Percentiles rank a stretch among this genome's conserved stretches.
phyloP scores from a whole-genome alignment of 2,329 filamentous ascomycete species.

The Penicillium sp. region DNA sequence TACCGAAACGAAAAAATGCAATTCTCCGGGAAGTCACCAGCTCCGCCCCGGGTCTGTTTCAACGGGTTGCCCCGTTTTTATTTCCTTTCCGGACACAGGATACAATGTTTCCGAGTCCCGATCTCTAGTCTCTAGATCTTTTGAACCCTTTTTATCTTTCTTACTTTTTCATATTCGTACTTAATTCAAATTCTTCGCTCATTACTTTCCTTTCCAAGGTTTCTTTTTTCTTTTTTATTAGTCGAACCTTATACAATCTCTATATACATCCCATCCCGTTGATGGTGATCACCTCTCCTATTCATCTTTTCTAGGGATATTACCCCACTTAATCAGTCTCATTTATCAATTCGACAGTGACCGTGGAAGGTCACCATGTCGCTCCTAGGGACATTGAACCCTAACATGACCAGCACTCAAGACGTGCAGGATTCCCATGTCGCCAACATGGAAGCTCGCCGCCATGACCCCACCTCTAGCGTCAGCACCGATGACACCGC shows the following conservation, averaged over 20 bases:
- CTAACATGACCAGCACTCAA: conserved; percentile 21
- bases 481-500: conserved; percentile 29
- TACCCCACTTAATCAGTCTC: neutral
- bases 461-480: conserved; percentile 21
- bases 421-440: neutral
- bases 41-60: conserved; percentile 4
- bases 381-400: conserved; percentile 34
- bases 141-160: neutral
- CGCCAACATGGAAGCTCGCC: conserved; percentile 11
- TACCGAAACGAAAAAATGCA: neutral
- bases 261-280: neutral
- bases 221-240: neutral
- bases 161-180: neutral
- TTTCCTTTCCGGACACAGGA: neutral
- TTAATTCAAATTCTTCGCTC: neutral
- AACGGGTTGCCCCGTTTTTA: neutral
- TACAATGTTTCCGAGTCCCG: neutral
- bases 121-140: neutral
- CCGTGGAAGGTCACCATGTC: conserved; percentile 28
- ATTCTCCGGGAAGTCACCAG: neutral
- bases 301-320: neutral
- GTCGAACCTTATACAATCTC: neutral
- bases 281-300: neutral
- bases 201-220: neutral
- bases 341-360: neutral